phyloP scores from a whole-genome alignment of 23 red algal species.

The Gracilaria gracilis region DNA sequence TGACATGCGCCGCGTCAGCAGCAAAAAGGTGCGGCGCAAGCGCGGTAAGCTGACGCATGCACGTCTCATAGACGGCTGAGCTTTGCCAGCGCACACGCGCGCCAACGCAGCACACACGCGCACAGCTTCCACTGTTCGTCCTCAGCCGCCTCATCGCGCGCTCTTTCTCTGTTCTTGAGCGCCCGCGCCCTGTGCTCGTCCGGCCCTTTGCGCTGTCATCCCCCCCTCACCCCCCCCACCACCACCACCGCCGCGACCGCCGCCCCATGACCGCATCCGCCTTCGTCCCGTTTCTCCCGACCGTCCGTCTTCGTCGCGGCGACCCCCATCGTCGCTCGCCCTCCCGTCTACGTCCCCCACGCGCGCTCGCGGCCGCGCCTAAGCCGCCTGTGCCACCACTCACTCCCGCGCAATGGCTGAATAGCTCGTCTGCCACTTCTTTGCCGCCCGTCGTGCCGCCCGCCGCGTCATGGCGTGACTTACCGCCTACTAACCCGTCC shows the following conservation, averaged over 20 bases:
- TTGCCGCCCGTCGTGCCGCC: background rate
- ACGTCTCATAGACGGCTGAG: background rate
- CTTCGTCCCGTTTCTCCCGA: conserved; percentile 14
- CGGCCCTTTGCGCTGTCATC: background rate
- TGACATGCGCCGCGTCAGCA: background rate
- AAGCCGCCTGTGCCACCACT: background rate
- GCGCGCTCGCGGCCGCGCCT: background rate
- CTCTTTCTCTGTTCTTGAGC: too few relatives aligned
- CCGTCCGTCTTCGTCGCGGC: background rate
- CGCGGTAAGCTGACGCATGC: background rate
- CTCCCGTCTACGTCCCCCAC: background rate
- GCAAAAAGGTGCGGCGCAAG: too few relatives aligned
- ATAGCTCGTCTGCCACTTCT: background rate
- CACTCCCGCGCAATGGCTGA: background rate
- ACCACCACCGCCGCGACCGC: too few relatives aligned
- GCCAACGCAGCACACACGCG: conserved; percentile 30
- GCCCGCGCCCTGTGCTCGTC: background rate
- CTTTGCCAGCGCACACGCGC: background rate
- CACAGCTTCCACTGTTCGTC: conserved; percentile 15
- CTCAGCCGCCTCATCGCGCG: background rate
- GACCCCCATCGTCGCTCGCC: background rate
- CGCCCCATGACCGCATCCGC: conserved; percentile 4
- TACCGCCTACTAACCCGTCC: background rate
- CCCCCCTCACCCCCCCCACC: background rate
- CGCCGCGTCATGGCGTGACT: background rate